Percentiles rank a stretch among this genome's conserved stretches.
phyloP scores from a whole-genome alignment of 2,329 filamentous ascomycete genomes.

The Nigrograna mackinnonii region DNA sequence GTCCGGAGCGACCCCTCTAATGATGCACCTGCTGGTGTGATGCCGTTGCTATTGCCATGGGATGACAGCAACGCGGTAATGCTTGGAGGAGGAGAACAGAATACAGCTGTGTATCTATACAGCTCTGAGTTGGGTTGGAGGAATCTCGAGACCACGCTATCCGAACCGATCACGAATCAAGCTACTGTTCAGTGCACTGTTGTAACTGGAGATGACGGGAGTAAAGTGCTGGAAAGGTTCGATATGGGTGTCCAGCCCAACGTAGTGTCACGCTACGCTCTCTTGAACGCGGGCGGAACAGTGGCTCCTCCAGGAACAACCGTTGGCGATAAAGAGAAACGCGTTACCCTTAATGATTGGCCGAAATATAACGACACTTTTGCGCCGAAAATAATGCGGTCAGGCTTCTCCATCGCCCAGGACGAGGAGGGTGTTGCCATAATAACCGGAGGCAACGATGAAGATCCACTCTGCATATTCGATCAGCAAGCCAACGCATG shows the following conservation, averaged over 20 bases:
- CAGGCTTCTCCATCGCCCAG: slow-evolving; percentile 73
- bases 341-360: slow-evolving; percentile 67
- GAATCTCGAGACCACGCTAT: slow-evolving; percentile 67
- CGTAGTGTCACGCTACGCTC: slow-evolving; percentile 68
- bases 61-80: slow-evolving; percentile 71
- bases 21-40: slow-evolving; percentile 62
- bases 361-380: slow-evolving; percentile 77
- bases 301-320: slow-evolving; percentile 52
- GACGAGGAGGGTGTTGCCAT: slow-evolving; percentile 70
- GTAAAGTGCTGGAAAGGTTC: slow-evolving; percentile 78
- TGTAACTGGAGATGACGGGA: slow-evolving; percentile 73
- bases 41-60: slow-evolving; percentile 77
- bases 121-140: slow-evolving; percentile 66
- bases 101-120: slow-evolving; percentile 75
- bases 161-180: slow-evolving; percentile 62
- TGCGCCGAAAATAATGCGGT: slow-evolving; percentile 67
- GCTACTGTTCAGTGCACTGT: slow-evolving; percentile 65
- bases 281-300: slow-evolving; percentile 64
- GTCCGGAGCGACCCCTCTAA: slow-evolving; percentile 56
- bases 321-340: slow-evolving; percentile 50
- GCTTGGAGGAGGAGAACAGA: slow-evolving; percentile 71
- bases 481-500: slow-evolving; percentile 75
- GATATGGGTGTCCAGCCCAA: slow-evolving; percentile 77
- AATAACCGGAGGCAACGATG: slow-evolving; percentile 70
- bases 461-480: slow-evolving; percentile 76